phyloP scores from a whole-genome alignment of 306 rosid species.

The Rubus parviflorus region DNA sequence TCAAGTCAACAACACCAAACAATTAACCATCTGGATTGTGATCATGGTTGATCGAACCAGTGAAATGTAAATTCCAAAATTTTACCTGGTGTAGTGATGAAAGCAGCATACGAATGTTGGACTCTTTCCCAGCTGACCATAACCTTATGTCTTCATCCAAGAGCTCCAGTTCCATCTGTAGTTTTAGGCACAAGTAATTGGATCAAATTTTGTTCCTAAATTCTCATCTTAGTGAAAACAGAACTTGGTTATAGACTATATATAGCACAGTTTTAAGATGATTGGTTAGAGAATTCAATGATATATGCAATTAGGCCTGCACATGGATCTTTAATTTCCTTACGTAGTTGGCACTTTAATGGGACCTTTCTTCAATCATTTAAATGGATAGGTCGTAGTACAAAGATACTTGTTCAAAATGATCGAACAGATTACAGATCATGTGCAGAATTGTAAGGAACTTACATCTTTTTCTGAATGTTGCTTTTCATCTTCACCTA shows the following conservation, averaged over 20 bases:
- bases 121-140: constrained; percentile 88
- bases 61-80: not conserved
- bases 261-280: not conserved
- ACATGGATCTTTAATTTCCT: too few species aligned
- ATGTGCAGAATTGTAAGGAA: not conserved
- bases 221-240: not conserved
- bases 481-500: constrained; percentile 28
- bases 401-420: not conserved
- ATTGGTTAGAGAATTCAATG: not conserved
- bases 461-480: constrained; percentile 35
- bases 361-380: too few species aligned
- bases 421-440: not conserved
- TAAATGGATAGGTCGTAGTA: too few species aligned
- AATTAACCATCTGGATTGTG: constrained; percentile 20
- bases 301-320: too few species aligned
- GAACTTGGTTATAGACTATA: not conserved
- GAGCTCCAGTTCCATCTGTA: constrained; percentile 50
- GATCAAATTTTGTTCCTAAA: constrained; percentile 12
- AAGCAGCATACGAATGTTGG: constrained; percentile 73
- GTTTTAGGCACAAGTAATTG: constrained; percentile 14
- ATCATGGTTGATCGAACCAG: not conserved
- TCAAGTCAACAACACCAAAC: constrained; percentile 25
- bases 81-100: constrained; percentile 78
- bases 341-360: too few species aligned
- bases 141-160: constrained; percentile 66